phyloP scores from a whole-genome alignment of 2,329 filamentous ascomycete species.

The Mycosphaerella sp. region DNA sequence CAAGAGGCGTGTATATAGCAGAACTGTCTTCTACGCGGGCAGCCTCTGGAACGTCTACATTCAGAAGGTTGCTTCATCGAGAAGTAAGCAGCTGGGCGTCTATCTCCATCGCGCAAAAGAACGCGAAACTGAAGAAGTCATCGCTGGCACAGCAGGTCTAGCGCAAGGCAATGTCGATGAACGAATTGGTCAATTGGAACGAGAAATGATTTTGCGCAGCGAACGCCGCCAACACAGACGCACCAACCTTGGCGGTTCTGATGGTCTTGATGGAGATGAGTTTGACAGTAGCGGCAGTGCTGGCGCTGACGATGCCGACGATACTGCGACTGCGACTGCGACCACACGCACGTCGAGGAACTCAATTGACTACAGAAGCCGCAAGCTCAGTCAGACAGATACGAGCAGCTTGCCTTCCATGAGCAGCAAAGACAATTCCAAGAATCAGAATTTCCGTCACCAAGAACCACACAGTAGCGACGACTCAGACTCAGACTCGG shows the following conservation, averaged over 20 bases:
- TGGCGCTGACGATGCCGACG: slow-evolving; percentile 38
- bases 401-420: slow-evolving; percentile 14
- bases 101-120: slow-evolving; percentile 56
- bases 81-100: slow-evolving; percentile 53
- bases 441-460: neutral
- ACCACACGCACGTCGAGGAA: slow-evolving; percentile 23
- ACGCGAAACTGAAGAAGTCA: slow-evolving; percentile 44
- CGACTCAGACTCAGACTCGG: slow-evolving; percentile 24
- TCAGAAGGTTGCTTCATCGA: slow-evolving; percentile 51
- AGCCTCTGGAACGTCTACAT: slow-evolving; percentile 59
- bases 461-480: slow-evolving; percentile 13
- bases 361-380: slow-evolving; percentile 26
- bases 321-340: slow-evolving; percentile 6
- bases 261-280: slow-evolving; percentile 24
- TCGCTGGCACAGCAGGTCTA: slow-evolving; percentile 36
- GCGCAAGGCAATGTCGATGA: slow-evolving; percentile 46
- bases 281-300: slow-evolving; percentile 43
- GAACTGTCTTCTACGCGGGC: slow-evolving; percentile 55
- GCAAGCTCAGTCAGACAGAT: slow-evolving; percentile 27
- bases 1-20: slow-evolving; percentile 54
- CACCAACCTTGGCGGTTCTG: slow-evolving; percentile 12
- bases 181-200: slow-evolving; percentile 49
- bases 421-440: neutral
- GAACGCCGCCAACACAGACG: slow-evolving; percentile 29
- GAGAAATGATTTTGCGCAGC: slow-evolving; percentile 46